Evolutionary conservation across 208 protist species (phyloP).

Genomic region (Acanthamoeba divionensis): DNA sequence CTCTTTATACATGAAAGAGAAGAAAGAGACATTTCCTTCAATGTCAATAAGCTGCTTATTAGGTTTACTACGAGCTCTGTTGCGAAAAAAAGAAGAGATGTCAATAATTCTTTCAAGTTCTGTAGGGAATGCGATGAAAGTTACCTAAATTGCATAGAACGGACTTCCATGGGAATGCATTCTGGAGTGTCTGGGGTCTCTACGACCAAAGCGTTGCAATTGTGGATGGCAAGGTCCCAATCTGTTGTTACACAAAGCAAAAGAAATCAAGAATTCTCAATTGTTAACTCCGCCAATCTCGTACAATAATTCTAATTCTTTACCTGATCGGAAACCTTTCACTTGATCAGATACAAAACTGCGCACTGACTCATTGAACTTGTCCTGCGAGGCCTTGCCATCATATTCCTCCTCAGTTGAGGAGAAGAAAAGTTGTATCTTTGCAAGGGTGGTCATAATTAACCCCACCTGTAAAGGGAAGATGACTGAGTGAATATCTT

Average conservation of each 20-base stretch:
- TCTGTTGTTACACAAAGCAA: not conserved
- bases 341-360: constrained; percentile 36
- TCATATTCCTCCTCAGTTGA: not conserved
- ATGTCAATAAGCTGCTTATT: constrained; percentile 12
- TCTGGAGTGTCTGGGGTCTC: constrained; percentile 42
- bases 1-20: constrained; percentile 16
- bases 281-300: not conserved
- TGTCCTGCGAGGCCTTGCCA: not conserved
- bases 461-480: not conserved
- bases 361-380: constrained; percentile 4
- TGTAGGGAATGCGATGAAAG: too few species aligned
- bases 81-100: too few species aligned
- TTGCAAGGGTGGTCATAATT: constrained; percentile 17
- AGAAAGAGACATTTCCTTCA: not conserved
- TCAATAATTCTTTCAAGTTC: too few species aligned
- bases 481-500: too few species aligned
- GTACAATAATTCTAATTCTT: not conserved
- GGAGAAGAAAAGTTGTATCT: constrained; percentile 32
- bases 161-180: not conserved
- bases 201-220: not conserved
- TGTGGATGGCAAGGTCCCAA: not conserved
- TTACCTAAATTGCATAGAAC: not conserved
- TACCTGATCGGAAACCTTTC: constrained; percentile 9
- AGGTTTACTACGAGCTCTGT: not conserved
- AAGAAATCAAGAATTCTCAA: not conserved